Base-by-base conservation (phyloP, 257 asterid species). In the Phtheirospermum japonicum region DNA sequence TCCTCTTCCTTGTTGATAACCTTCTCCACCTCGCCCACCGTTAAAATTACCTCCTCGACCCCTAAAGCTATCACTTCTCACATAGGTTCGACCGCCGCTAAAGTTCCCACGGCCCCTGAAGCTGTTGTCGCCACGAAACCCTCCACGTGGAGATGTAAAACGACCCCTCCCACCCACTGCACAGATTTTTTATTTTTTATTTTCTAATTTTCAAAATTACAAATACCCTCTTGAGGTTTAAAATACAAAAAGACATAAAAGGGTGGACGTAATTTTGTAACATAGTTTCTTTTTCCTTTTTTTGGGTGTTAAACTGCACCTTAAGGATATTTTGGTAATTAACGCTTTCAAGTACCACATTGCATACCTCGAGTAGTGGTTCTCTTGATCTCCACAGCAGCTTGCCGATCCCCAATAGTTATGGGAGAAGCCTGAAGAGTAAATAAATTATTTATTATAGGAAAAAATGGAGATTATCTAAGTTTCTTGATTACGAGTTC, bases 361-460 rank as follows among this genome's bases (percentile, higher is more conserved):
- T n/a, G n/a, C n/a, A n/a, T 42, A 77, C 96, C 86, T 81, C 91
- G 78, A 59, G 89, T 76, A 28, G 86, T 88, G 50, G 95, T 78
- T 71, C 92, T 81, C 81, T 88, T 88, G 61, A 75, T 80, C 83
- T 88, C 95, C 46, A 88, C 86, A 20, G 64, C 78, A 60, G 81
- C 89, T 73, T 65, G 83, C 62, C 79, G 83, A 48, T 76, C 80
- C 19, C 83, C 95, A 39, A 85, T 78, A 65, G 64, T 76, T 12
- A 81, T 48, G 17, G 95, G 92, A 50, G 96, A 85, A 59, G 94
- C 89, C 95, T 88, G 72, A 55, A 57, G 31, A 58, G 48, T 48
- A 23, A 62, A 52, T 14, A 18, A 48, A 19, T 23, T 13, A 36
- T 33, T 39, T 17, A 56, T 20, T 11, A 33, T 33, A 61, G 28